Evolutionary conservation across 441 rosid species (phyloP), one percentile per base, ranked within the genome.

Genomic region (Corymbia citriodora): DNA sequence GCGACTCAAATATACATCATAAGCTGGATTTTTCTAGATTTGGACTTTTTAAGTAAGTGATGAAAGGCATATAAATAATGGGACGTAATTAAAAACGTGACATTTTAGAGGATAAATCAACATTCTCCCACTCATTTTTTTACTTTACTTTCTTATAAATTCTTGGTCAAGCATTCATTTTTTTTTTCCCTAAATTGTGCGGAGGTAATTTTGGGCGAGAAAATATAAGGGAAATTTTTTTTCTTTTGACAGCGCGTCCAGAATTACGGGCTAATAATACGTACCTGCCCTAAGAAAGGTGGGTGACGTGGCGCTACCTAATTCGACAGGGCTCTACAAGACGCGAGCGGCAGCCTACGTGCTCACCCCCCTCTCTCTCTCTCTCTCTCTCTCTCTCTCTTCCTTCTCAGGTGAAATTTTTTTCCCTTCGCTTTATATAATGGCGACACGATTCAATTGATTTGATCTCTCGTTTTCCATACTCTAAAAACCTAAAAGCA

Each of bases 381-480:
- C 7, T 27, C 59, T 55, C 25, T 55, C 25, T 55, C 59, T 55
- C 5, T 59, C 65, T 59, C 65, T 59, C 72, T 65, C 72, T 65
- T 14, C 33, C 13, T 33, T 70, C 79, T 10, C 45, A 31, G 79
- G 79, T 70, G 17, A 79, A 79, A 40, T 11, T 21, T 21, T 40
- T 19, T 19, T 27, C 52, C 14, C 3, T 1, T 7, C 25, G 52
- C 52, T 79, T 79, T 79, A 21, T 74, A 45, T 21, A 79, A 45
- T 79, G 85, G 85, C 85, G 52, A 79, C 85, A 79, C 85, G n/a
- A 79, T 79, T 79, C 85, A 40, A 40, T 40, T 45, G 85, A 79
- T 21, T 79, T 40, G 85, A 79, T 79, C 85, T 79, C 85, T 45
- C n/a, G 52, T 10, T 79, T 40, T 79, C 23, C 85, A 23, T 45